phyloP scores from a whole-genome alignment of 371 early-diverging fungal species.

The Mucor circinelloides region DNA sequence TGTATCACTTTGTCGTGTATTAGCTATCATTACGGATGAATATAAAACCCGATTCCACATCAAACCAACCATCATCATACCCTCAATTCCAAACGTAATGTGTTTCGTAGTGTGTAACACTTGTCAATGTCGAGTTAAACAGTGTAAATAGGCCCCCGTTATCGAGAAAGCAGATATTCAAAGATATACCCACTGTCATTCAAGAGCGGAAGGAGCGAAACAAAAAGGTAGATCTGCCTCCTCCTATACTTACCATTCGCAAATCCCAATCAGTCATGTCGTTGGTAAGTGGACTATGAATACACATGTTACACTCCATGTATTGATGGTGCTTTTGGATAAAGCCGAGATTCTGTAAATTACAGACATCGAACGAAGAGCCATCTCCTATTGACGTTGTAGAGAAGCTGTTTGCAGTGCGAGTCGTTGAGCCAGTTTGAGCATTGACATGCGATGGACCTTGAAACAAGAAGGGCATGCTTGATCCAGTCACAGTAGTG shows the following conservation, averaged over 20 bases:
- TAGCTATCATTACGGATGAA: constrained; percentile 51
- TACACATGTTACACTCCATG: background rate
- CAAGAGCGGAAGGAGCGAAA: constrained; percentile 15
- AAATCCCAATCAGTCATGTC: constrained; percentile 35
- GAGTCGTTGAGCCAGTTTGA: background rate
- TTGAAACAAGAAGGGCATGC: background rate
- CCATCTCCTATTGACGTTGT: constrained; percentile 44
- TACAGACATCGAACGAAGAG: constrained; percentile 28
- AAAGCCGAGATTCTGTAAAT: constrained; percentile 38
- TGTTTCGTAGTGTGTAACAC: background rate
- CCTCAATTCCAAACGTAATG: constrained; percentile 46
- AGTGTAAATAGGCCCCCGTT: constrained; percentile 24
- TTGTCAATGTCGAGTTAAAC: background rate
- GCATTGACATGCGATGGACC: background rate
- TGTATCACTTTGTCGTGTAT: background rate
- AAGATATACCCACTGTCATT: constrained; percentile 38
- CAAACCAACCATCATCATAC: constrained; percentile 4
- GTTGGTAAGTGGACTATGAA: constrained; percentile 22
- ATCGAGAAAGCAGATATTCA: constrained; percentile 36
- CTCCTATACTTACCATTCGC: constrained; percentile 7
- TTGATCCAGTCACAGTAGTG: background rate
- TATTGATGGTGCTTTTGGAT: background rate
- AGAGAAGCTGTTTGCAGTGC: constrained; percentile 33
- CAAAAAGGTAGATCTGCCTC: background rate
- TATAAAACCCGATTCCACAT: constrained; percentile 37